Conservation (phyloP, 139 green algal species). For the Picochlorum sp. region DNA sequence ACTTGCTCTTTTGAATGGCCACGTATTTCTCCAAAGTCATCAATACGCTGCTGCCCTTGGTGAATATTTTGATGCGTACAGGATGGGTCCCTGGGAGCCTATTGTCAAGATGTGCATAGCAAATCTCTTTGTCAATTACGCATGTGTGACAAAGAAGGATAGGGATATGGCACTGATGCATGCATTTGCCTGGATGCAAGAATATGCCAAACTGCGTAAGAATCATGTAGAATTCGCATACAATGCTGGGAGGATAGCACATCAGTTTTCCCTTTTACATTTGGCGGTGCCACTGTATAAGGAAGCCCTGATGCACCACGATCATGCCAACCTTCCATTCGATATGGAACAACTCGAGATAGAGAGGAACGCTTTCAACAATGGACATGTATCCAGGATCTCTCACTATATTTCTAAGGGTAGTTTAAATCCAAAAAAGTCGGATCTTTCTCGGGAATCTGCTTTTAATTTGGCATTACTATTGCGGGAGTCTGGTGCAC, state of each 20-base stretch:
- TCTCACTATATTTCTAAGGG: neutral
- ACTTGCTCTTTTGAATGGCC: constrained; percentile 44
- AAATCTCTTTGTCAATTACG: constrained; percentile 30
- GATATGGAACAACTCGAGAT: neutral
- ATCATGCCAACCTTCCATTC: neutral
- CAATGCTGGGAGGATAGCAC: constrained; percentile 73
- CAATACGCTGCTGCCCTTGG: constrained; percentile 36
- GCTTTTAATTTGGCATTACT: constrained; percentile 76
- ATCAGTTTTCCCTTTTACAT: constrained; percentile 66
- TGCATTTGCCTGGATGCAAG: constrained; percentile 71
- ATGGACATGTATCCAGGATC: neutral
- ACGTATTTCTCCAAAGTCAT: constrained; percentile 31
- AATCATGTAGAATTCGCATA: constrained; percentile 55
- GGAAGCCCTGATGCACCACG: constrained; percentile 17
- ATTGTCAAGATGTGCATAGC: constrained; percentile 58
- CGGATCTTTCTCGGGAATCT: constrained; percentile 45
- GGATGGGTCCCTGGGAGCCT: constrained; percentile 36
- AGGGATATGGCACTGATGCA: constrained; percentile 50
- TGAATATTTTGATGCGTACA: constrained; percentile 63
- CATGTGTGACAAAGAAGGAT: constrained; percentile 36
- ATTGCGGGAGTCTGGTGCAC: constrained; percentile 53
- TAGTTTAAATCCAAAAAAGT: neutral
- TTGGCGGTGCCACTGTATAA: constrained; percentile 64
- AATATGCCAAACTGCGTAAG: constrained; percentile 13
- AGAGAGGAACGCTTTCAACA: neutral